Evolutionary conservation across 2,329 filamentous ascomycete species (phyloP).

Genomic region (Magnaporthiopsis rhizophila): DNA sequence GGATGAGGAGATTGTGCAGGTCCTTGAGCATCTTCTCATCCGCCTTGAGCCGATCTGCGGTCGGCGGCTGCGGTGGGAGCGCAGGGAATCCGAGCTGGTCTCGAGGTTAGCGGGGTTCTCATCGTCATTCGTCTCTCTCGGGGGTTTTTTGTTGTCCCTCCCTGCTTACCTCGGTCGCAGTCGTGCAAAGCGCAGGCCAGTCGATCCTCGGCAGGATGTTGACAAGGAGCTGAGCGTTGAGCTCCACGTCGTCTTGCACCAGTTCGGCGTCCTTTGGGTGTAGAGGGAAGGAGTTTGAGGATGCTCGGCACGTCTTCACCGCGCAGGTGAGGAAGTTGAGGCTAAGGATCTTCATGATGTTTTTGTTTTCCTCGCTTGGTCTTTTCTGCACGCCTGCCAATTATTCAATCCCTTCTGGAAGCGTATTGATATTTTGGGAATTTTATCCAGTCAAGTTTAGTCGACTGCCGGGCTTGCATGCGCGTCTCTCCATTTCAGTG

Average conservation of each 20-base stretch:
- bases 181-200: slow-evolving; percentile 71
- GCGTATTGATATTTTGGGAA: not conserved
- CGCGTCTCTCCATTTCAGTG: not conserved
- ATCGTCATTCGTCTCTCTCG: slow-evolving; percentile 2
- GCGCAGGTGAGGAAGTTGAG: slow-evolving; percentile 97
- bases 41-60: slow-evolving; percentile 50
- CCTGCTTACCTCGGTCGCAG: slow-evolving; percentile 62
- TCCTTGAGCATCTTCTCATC: slow-evolving; percentile 68
- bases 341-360: slow-evolving; percentile 82
- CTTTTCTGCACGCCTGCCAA: not conserved
- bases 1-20: slow-evolving; percentile 72
- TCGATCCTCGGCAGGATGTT: slow-evolving; percentile 85
- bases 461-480: not conserved
- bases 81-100: slow-evolving; percentile 68
- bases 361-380: not conserved
- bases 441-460: not conserved
- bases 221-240: slow-evolving; percentile 71
- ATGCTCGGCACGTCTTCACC: slow-evolving; percentile 86
- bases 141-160: too few species aligned
- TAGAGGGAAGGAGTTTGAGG: slow-evolving; percentile 73
- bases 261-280: slow-evolving; percentile 91
- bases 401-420: not conserved
- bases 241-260: slow-evolving; percentile 71
- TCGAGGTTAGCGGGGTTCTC: not conserved
- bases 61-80: slow-evolving; percentile 58